A percentile compares a stretch with the other conserved stretches of the same genome.
Conservation (phyloP, 2,329 filamentous ascomycete species). For the Diaporthe citrichinensis region DNA sequence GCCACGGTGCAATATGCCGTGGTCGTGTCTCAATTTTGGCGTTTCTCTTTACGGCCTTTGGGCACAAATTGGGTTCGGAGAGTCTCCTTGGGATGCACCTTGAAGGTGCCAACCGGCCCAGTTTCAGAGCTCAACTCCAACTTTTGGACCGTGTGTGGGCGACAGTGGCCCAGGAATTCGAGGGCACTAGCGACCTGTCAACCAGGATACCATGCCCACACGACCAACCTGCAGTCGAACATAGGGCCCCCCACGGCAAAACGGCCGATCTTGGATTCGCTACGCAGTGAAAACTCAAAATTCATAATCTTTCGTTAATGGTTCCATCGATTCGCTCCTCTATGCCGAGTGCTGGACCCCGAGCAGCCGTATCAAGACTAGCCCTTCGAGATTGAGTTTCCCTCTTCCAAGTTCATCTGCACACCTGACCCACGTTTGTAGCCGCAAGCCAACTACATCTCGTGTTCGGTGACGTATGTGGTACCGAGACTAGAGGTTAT, state of each 20-base stretch:
- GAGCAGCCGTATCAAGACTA: constrained; percentile 7
- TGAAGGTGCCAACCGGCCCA: constrained; percentile 24
- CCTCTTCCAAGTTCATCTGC: background rate
- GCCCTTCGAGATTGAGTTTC: constrained; percentile 12
- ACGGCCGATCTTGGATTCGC: constrained; percentile 19
- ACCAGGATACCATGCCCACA: constrained; percentile 14
- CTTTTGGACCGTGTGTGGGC: constrained; percentile 16
- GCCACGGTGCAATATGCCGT: constrained; percentile 3
- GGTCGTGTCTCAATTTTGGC: background rate
- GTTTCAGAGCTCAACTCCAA: constrained; percentile 27
- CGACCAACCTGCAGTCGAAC: background rate
- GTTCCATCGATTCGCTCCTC: constrained; percentile 8
- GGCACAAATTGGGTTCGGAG: constrained; percentile 28
- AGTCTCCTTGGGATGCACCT: constrained; percentile 11
- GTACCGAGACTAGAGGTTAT: constrained; percentile 9
- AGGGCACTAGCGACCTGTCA: constrained; percentile 29
- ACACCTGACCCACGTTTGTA: constrained; percentile 20
- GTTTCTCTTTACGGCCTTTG: constrained; percentile 3
- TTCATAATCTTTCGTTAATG: background rate
- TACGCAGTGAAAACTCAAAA: constrained; percentile 12
- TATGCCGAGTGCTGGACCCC: constrained; percentile 1
- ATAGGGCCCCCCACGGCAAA: background rate
- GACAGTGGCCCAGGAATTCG: constrained; percentile 5
- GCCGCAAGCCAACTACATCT: constrained; percentile 19
- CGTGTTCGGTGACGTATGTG: constrained; percentile 23